phyloP scores from a whole-genome alignment of 345 rosid species.

The Lepidium aucheri region DNA sequence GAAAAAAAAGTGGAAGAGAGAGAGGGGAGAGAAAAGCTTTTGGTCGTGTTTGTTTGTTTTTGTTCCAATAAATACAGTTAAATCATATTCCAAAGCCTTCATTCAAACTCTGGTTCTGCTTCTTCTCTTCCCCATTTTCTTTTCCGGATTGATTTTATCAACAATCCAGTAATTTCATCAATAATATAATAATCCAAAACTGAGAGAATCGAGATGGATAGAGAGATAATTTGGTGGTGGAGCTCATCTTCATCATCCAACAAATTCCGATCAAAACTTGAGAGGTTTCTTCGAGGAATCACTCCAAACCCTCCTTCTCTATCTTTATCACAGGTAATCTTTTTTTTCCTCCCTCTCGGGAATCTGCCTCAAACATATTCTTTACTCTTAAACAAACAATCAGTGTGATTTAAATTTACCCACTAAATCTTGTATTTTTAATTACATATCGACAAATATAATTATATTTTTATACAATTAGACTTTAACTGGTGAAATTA shows the following conservation, averaged over 20 bases:
- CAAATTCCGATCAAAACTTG: constrained; percentile 28
- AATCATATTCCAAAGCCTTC: not conserved
- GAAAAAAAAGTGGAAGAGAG: not conserved
- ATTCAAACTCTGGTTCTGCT: not conserved
- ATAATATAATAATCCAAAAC: not conserved
- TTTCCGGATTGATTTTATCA: not conserved
- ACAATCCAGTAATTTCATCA: not conserved
- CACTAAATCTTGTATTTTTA: not conserved
- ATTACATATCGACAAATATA: not conserved
- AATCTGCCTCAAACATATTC: not conserved
- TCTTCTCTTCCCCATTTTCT: not conserved
- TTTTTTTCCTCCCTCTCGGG: not conserved
- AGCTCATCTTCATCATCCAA: constrained; percentile 12
- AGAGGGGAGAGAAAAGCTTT: not conserved
- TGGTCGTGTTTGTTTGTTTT: constrained; percentile 2
- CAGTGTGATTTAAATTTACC: not conserved
- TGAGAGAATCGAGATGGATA: not conserved
- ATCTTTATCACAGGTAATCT: constrained; percentile 38
- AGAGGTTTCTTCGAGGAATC: constrained; percentile 36
- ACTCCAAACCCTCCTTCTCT: constrained; percentile 46
- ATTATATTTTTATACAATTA: not conserved
- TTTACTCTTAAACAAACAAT: not conserved
- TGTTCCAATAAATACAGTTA: constrained; percentile 15
- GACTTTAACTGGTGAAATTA: not conserved
- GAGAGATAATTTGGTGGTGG: constrained; percentile 20